phyloP scores from a whole-genome alignment of 2,329 filamentous ascomycete species.

The Colletotrichum trifolii region DNA sequence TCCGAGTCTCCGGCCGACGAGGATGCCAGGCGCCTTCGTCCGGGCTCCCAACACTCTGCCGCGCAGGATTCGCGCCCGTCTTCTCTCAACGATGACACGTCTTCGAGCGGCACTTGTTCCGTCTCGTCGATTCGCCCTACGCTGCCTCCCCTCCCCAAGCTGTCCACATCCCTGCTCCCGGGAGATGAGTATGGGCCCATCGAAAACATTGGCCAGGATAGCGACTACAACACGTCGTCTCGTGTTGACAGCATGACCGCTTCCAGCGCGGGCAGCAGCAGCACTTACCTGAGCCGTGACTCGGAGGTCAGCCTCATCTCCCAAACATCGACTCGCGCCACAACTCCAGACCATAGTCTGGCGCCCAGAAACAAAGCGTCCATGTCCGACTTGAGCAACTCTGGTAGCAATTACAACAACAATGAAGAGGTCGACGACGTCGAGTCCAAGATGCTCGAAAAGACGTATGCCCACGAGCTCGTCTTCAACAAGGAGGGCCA shows the following conservation, averaged over 20 bases:
- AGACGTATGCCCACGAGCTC: conserved; percentile 90
- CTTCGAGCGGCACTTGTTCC: conserved; percentile 58
- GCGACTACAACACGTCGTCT: conserved; percentile 63
- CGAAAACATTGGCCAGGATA: conserved; percentile 59
- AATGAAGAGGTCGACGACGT: conserved; percentile 82
- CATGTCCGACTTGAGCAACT: conserved; percentile 74
- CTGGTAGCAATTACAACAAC: conserved; percentile 69
- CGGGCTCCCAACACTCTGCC: conserved; percentile 41
- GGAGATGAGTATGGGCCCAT: conserved; percentile 61
- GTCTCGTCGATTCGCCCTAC: conserved; percentile 59
- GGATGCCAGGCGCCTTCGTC: conserved; percentile 36
- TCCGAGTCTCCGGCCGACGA: conserved; percentile 55
- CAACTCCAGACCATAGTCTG: conserved; percentile 78
- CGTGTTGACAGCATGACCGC: conserved; percentile 77
- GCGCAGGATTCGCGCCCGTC: conserved; percentile 55
- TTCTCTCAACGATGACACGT: conserved; percentile 54
- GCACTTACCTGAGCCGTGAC: conserved; percentile 82
- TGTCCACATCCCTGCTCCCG: conserved; percentile 62
- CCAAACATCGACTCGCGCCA: conserved; percentile 85
- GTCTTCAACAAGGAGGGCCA: conserved; percentile 95
- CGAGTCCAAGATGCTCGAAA: conserved; percentile 87
- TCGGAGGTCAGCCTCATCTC: conserved; percentile 86
- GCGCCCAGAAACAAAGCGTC: conserved; percentile 70
- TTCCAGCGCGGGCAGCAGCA: conserved; percentile 81
- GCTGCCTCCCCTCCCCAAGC: conserved; percentile 67